Conservation (phyloP, 768 basidiomycete species). For the Bullera alba region DNA sequence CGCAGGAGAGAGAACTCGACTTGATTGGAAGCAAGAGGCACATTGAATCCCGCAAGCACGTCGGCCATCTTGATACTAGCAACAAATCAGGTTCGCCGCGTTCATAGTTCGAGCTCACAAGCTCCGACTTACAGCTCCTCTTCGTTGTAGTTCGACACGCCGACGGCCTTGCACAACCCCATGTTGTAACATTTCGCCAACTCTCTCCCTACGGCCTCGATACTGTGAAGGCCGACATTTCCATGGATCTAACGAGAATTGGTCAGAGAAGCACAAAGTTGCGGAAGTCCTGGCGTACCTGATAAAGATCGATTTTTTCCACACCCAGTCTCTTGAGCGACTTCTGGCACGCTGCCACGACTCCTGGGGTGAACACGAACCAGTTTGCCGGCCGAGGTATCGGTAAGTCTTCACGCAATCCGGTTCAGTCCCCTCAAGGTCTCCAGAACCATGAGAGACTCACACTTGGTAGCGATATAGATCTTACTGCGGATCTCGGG, state of each 20-base stretch:
- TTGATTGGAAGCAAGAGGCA: slow-evolving; percentile 44
- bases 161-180: slow-evolving; percentile 39
- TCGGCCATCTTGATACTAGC: slow-evolving; percentile 34
- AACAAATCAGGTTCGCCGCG: slow-evolving; percentile 3
- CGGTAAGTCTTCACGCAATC: slow-evolving; percentile 18
- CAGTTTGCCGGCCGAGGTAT: slow-evolving; percentile 24
- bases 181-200: slow-evolving; percentile 39
- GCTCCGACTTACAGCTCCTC: slow-evolving; percentile 37
- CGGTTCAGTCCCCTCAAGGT: background rate
- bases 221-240: slow-evolving; percentile 27
- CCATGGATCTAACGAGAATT: slow-evolving; percentile 28
- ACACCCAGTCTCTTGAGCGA: slow-evolving; percentile 33
- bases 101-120: too few species aligned
- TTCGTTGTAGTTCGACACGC: slow-evolving; percentile 40
- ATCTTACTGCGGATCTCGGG: slow-evolving; percentile 30
- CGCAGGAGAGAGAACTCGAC: slow-evolving; percentile 44
- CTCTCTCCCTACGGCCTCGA: slow-evolving; percentile 28
- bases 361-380: slow-evolving; percentile 36
- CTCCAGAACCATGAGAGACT: slow-evolving; percentile 1
- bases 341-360: slow-evolving; percentile 24
- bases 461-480: slow-evolving; percentile 44
- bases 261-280: background rate
- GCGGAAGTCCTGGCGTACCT: slow-evolving; percentile 18
- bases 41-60: slow-evolving; percentile 28
- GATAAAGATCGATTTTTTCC: slow-evolving; percentile 35